phyloP scores from a whole-genome alignment of 208 protist species.

The Trichomonas tenax region DNA sequence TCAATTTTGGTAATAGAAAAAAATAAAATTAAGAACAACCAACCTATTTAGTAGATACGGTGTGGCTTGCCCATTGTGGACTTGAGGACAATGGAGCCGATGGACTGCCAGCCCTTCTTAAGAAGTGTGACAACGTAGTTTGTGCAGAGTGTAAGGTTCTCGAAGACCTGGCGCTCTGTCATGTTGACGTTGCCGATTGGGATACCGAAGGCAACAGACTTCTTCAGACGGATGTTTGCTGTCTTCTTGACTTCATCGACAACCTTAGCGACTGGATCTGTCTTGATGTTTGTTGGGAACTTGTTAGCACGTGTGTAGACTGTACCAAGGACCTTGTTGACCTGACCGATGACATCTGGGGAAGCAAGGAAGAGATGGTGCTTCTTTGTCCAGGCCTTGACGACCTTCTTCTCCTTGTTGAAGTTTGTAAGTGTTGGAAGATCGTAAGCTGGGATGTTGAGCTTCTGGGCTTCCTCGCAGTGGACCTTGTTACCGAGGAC shows the following conservation, averaged over 20 bases:
- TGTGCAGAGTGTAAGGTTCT: background rate
- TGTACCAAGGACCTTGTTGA: no score
- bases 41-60: background rate
- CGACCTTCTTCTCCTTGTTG: no score
- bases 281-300: background rate
- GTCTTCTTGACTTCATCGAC: background rate
- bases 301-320: background rate
- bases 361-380: no score
- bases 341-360: no score
- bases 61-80: slow-evolving; percentile 6
- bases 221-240: background rate
- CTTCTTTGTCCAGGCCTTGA: no score
- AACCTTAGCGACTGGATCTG: background rate
- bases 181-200: background rate
- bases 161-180: background rate
- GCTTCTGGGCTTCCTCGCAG: no score
- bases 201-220: background rate
- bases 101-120: background rate
- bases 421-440: no score
- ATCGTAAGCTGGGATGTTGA: no score
- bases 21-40: background rate
- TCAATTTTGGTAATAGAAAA: no score
- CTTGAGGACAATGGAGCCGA: background rate
- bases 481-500: no score
- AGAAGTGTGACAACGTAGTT: slow-evolving; percentile 8